Percentiles rank a stretch among this genome's conserved stretches.
phyloP scores from a whole-genome alignment of 352 stramenopile genomes.

The Globisporangium canariense region DNA sequence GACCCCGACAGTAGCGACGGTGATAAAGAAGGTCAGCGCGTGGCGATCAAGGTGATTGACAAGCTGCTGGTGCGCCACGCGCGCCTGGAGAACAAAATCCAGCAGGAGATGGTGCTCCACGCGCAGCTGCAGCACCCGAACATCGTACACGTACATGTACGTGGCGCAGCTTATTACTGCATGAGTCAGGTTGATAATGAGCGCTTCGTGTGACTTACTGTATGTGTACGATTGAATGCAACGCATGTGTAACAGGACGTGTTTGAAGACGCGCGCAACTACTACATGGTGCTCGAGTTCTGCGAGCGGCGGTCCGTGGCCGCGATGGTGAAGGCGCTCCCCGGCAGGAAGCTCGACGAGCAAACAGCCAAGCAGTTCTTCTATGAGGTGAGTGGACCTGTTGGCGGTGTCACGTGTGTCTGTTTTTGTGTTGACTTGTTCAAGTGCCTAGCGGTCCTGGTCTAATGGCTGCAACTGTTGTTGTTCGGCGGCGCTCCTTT shows the following conservation, averaged over 20 bases:
- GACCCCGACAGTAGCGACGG: background rate
- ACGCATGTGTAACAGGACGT: slow-evolving; percentile 24
- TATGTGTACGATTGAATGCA: background rate
- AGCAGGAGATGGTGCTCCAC: slow-evolving; percentile 73
- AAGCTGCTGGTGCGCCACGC: slow-evolving; percentile 64
- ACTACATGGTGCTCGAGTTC: slow-evolving; percentile 73
- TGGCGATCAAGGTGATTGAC: slow-evolving; percentile 86
- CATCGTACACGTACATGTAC: slow-evolving; percentile 94
- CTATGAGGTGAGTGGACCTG: slow-evolving; percentile 29
- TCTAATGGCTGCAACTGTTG: background rate
- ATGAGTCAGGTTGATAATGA: background rate
- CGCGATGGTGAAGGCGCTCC: slow-evolving; percentile 32
- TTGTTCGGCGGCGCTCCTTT: background rate
- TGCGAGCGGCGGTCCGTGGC: slow-evolving; percentile 55
- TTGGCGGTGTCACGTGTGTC: slow-evolving; percentile 42
- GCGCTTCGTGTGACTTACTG: background rate
- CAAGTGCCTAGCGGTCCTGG: background rate
- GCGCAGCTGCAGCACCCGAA: slow-evolving; percentile 94
- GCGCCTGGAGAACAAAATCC: slow-evolving; percentile 55
- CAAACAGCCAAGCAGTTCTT: slow-evolving; percentile 44
- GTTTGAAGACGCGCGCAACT: slow-evolving; percentile 76
- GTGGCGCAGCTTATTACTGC: slow-evolving; percentile 12
- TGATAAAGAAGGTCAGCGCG: slow-evolving; percentile 17
- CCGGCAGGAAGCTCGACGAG: slow-evolving; percentile 39
- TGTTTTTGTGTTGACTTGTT: too few species aligned